Conservation (phyloP, 148 eudicot species). For the Nyssa sinensis region DNA sequence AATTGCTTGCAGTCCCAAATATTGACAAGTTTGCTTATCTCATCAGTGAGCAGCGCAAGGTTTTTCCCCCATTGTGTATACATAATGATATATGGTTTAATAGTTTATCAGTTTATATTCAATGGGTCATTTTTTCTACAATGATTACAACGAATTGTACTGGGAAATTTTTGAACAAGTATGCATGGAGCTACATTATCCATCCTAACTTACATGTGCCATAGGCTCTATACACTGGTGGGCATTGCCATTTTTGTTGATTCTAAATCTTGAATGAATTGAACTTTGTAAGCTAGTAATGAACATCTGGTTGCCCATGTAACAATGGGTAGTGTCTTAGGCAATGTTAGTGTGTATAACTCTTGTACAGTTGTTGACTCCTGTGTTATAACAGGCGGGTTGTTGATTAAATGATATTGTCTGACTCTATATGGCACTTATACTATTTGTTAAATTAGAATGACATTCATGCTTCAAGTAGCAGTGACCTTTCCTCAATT, state of each 20-base stretch:
- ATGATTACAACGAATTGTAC: not conserved
- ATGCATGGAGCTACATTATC: not conserved
- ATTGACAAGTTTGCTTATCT: slow-evolving; percentile 82
- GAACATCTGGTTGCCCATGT: not conserved
- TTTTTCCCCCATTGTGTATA: slow-evolving; percentile 15
- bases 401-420: not conserved
- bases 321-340: too few relatives aligned
- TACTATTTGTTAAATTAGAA: too few relatives aligned
- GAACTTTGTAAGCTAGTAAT: not conserved
- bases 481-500: too few relatives aligned
- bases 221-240: not conserved
- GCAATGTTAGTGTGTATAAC: too few relatives aligned
- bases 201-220: not conserved
- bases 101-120: not conserved
- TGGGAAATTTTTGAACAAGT: not conserved
- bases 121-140: not conserved
- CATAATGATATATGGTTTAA: too few relatives aligned
- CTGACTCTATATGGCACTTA: not conserved
- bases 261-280: too few relatives aligned
- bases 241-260: not conserved
- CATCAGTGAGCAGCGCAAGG: slow-evolving; percentile 88
- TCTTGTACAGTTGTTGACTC: not conserved
- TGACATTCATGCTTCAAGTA: too few relatives aligned
- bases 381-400: not conserved
- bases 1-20: slow-evolving; percentile 87